Base-by-base conservation (phyloP, 2,329 filamentous ascomycete genomes). In the Fusarium oxysporum region DNA sequence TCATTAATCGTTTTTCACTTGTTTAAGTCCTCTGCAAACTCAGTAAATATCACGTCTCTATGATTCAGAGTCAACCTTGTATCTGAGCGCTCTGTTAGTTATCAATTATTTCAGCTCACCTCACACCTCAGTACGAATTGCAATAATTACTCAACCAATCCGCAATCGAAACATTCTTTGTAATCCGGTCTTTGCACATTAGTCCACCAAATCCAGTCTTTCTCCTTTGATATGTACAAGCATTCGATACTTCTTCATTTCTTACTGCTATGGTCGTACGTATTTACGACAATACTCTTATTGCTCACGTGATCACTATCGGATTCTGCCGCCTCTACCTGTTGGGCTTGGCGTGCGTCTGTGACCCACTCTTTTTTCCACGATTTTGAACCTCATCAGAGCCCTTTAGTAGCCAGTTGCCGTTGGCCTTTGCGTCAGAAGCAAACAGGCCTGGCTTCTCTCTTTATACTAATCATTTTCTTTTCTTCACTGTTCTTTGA, bases 381-480 rank as follows among this genome's bases (percentile, higher is more conserved):
- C 72, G 59, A 66, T 62, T 71, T 70, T 71, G 75, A 77, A 76
- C 73, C 76, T 77, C 76, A 76, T 77, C 76, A 71, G 63, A 67
- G 63, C 62, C 57, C 55, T 62, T 51, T 10, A 25, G n/a, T 23
- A 54, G 70, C 65, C 57, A 40, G 55, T 47, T 67, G 53, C 61
- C 62, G 65, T 68, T 72, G 62, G 64, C 50, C 59, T 76, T 62
- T 69, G 71, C 61, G 54, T 70, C 66, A 60, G 68, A 75, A 75
- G 65, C 74, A 76, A 76, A 67, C 70, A 59, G 58, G 47, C 58
- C 68, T 65, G 45, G 60, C n/a, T 62, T 37, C 43, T 50, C 58
- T 51, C 62, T 54, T 69, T 67, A 67, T 53, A 62, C 58, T 65
- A 66, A 61, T 64, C 55, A 25, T 57, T 64, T 69, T 32, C 28